Base-by-base conservation (phyloP, 2,329 filamentous ascomycete species). In the Claviceps pazoutovae region DNA sequence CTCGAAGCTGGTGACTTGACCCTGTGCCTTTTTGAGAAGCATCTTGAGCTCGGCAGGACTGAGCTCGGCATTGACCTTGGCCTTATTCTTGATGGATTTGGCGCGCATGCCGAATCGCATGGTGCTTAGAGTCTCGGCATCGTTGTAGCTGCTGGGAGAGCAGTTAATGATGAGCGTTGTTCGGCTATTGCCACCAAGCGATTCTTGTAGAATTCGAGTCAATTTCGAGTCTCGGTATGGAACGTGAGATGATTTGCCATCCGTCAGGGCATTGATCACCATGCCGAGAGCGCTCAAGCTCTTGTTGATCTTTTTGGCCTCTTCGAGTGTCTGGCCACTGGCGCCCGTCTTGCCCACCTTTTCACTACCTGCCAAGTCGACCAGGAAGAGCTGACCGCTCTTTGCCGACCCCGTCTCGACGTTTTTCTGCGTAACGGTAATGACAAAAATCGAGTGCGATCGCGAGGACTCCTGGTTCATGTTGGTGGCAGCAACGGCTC, bases 281-380 rank as follows among this genome's bases (percentile, higher is more conserved):
- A 96, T 97, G 62, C 93, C 93, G 55, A 98, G 78, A 51, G 93
- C 90, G 72, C 90, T 96, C 74, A 98, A 79, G 76, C 89, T 96
- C 78, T 97, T 97, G 79, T 98, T 98, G 78, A 98, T 98, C 78
- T 98, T 98, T 77, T 97, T 97, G 55, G 93, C 93, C 68, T 98
- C 93, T 68, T 97, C 93, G 44, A 98, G 76, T 4, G 91, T 97
- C 70, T 97, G 93, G 53, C 93, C 93, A 66, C 88, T 96, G 56
- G 93, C 93, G 60, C 93, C 93, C 34, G 93, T 98, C 78, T 98
- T 97, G 66, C 93, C 91, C 49, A 97, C 89, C 74, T 97, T 97
- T 72, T 98, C 93, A 64, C 88, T 95, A 75, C 93, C 93, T 50
- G 93, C 93, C 75, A 98, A 74, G 83, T 98, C 93, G 57, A 98